These are phyloP conservation scores for Orbilia ellipsospora DNA, from an alignment of 2,329 filamentous ascomycete species.

Conservation along the genomic window DNA sequence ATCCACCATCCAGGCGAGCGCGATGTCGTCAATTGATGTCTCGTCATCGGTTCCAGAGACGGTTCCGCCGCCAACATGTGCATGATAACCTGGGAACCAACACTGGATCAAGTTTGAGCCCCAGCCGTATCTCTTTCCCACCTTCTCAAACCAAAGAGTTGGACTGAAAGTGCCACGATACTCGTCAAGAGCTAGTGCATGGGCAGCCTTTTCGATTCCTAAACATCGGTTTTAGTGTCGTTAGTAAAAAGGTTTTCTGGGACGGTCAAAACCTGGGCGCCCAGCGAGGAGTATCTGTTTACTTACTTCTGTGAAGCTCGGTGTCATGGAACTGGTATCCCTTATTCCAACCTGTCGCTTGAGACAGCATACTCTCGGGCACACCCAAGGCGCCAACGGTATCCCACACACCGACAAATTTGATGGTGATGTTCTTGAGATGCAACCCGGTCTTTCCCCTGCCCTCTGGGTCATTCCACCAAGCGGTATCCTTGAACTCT, in stretches of 20 bases:
- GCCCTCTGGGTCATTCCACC: no score
- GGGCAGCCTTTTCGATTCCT: conserved; percentile 70
- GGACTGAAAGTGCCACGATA: conserved; percentile 68
- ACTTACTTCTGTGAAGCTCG: conserved; percentile 60
- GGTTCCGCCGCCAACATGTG: conserved; percentile 66
- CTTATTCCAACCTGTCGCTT: not conserved
- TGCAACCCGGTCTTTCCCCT: no score
- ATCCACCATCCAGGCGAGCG: conserved; percentile 63
- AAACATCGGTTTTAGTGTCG: conserved; percentile 59
- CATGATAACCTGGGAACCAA: conserved; percentile 61
- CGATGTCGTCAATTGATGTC: conserved; percentile 58
- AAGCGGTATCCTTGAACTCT: no score
- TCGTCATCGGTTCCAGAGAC: conserved; percentile 9
- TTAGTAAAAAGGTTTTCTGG: conserved; percentile 62
- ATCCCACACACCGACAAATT: conserved; percentile 68
- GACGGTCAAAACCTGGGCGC: not conserved
- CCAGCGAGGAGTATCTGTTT: not conserved
- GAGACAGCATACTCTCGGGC: conserved; percentile 58
- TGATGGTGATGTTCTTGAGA: conserved; percentile 62
- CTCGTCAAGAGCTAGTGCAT: conserved; percentile 71
- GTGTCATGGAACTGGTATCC: conserved; percentile 64
- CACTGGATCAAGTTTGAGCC: conserved; percentile 67
- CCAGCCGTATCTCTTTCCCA: conserved; percentile 66
- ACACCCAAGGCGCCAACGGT: conserved; percentile 66
- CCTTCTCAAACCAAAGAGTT: conserved; percentile 62